Evolutionary conservation across 2,329 filamentous ascomycete genomes (phyloP), one percentile per base, ranked within the genome.

Genomic region (Pseudogymnoascus sp.): DNA sequence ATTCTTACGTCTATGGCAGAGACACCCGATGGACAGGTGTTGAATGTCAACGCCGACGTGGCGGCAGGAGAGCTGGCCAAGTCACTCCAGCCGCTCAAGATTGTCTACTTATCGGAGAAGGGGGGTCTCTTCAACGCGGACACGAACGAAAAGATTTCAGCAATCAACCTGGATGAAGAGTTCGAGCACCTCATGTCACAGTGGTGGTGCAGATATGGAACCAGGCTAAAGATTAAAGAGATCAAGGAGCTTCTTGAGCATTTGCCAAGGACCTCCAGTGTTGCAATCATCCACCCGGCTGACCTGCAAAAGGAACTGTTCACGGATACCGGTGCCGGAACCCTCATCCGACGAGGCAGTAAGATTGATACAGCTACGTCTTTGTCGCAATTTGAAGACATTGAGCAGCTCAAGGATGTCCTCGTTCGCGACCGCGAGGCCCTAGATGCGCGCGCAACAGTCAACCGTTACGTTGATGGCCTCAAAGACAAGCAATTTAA

Each of bases 81-180:
- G 64, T 86, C 89, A 62, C 80, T 99, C 61, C 87, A 97, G 76
- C 94, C 94, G 27, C 79, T 97, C 70, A 99, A 99, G 85, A 93
- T 97, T 65, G 92, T 99, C 64, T 99, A 97, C 74, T 82, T 97
- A n/a, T 95, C 92, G 4, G 94, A 99, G 79, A 97, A 97, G 82
- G 94, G 94, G 59, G 94, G 93, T 6, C 79, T 99, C 35, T 96
- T 96, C 77, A 91, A 97, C 73, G 92, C 92, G 64, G 90, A 96
- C 66, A 90, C 87, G n/a, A 89, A 88, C 63, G 88, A 93, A 79
- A 96, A 96, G 79, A 97, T 97, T 72, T 96, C 93, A 5, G 90
- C 89, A 64, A 97, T 97, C 77, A 97, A 97, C 78, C 81, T 99
- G 63, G 94, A 99, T 72, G 92, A 96, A 76, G 94, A 99, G 77